Conservation (phyloP, 768 basidiomycete species). For the Infundibulicybe gibba region DNA sequence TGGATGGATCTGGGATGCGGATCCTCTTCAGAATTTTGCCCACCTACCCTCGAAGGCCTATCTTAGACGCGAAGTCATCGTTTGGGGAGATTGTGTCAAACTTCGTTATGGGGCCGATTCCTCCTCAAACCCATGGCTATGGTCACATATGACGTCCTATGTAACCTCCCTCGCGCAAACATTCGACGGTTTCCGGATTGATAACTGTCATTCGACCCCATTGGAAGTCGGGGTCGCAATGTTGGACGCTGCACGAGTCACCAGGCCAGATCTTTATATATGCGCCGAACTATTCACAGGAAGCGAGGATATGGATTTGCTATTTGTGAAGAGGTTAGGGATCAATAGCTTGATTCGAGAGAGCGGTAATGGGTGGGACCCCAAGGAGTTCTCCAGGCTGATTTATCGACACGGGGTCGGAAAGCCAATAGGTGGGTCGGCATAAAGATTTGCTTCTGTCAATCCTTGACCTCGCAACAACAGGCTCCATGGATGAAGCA, state of each 20-base stretch:
- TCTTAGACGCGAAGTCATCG: constrained; percentile 92
- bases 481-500: constrained; percentile 91
- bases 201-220: constrained; percentile 98
- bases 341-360: constrained; percentile 94
- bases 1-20: constrained; percentile 98
- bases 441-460: background rate
- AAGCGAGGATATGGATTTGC: constrained; percentile 86
- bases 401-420: constrained; percentile 89
- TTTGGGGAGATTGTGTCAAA: constrained; percentile 98
- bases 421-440: constrained; percentile 78
- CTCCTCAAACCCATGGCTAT: constrained; percentile 88
- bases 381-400: constrained; percentile 87
- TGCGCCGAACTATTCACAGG: constrained; percentile 98
- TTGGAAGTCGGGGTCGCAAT: constrained; percentile 93
- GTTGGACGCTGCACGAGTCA: constrained; percentile 86
- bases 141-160: constrained; percentile 87
- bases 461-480: background rate
- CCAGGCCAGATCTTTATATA: constrained; percentile 91
- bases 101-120: constrained; percentile 86
- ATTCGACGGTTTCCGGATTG: constrained; percentile 96
- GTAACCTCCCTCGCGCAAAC: constrained; percentile 73
- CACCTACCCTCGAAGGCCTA: constrained; percentile 91
- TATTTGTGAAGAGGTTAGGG: constrained; percentile 89
- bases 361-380: constrained; percentile 86
- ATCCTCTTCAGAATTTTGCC: constrained; percentile 94